A percentile compares a stretch with the other conserved stretches of the same genome.
Evolutionary conservation across 768 basidiomycete genomes (phyloP).

Genomic region (Clitopilus passeckerianus): DNA sequence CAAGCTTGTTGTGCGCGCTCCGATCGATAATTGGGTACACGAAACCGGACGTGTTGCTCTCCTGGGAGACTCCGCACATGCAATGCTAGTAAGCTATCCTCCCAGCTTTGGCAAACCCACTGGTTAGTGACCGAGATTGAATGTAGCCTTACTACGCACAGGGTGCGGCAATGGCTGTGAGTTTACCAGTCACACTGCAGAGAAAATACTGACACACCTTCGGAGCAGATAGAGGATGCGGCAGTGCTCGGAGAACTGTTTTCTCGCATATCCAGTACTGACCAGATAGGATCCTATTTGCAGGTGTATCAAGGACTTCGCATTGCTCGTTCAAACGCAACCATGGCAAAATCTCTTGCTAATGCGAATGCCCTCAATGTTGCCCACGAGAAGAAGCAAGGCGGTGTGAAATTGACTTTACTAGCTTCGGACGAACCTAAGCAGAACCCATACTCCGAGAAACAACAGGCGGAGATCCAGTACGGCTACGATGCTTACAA

Average conservation of each 20-base stretch:
- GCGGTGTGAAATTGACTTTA: neutral
- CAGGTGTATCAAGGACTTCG: neutral
- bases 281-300: constrained; percentile 31
- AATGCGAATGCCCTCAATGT: neutral
- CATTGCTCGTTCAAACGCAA: neutral
- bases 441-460: neutral
- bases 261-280: constrained; percentile 34
- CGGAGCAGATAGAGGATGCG: constrained; percentile 43
- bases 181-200: constrained; percentile 1
- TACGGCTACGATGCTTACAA: neutral
- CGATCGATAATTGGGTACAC: neutral
- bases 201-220: neutral
- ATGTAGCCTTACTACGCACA: constrained; percentile 49
- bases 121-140: too few relatives aligned
- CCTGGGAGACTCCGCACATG: constrained; percentile 38
- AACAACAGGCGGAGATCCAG: neutral
- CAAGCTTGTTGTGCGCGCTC: neutral
- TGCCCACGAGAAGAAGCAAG: neutral
- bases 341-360: neutral
- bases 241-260: constrained; percentile 48
- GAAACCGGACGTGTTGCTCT: constrained; percentile 27
- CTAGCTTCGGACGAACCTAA: neutral
- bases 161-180: constrained; percentile 50
- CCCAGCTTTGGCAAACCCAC: too few relatives aligned
- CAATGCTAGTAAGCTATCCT: constrained; percentile 21